Conservation (phyloP, 1,284 basidiomycete species). For the Ustilago lituana region DNA sequence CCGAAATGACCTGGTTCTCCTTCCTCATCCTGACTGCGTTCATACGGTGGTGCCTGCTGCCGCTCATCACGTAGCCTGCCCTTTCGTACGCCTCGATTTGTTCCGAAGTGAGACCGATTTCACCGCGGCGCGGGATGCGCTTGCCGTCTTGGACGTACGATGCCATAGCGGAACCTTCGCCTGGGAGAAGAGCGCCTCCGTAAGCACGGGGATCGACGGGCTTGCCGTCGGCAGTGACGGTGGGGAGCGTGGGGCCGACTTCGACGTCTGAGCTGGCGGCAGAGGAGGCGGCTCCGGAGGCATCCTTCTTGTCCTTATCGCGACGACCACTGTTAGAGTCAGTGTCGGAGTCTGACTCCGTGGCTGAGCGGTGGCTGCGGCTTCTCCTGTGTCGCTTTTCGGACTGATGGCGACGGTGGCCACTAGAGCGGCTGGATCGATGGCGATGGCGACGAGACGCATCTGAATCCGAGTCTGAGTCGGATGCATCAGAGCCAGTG, state of each 20-base stretch:
- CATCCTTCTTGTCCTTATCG: not conserved
- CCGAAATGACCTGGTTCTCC: conserved; percentile 94
- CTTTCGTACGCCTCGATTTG: conserved; percentile 87
- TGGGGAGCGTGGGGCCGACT: conserved; percentile 38
- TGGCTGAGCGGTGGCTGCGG: conserved; percentile 20
- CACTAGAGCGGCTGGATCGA: conserved; percentile 16
- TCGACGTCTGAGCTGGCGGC: conserved; percentile 19
- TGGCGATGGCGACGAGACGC: conserved; percentile 21
- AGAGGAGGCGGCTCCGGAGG: not conserved
- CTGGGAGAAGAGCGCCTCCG: conserved; percentile 85
- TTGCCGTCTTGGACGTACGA: conserved; percentile 87
- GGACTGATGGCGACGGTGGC: conserved; percentile 7
- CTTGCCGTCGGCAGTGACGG: conserved; percentile 22
- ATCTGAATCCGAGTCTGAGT: conserved; percentile 6
- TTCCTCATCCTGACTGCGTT: conserved; percentile 94
- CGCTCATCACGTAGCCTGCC: conserved; percentile 98
- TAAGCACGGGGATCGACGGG: conserved; percentile 67
- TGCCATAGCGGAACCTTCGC: conserved; percentile 96
- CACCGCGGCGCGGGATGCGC: conserved; percentile 96
- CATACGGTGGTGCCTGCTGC: conserved; percentile 84
- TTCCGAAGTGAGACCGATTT: conserved; percentile 88
- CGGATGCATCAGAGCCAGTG: conserved; percentile 4
- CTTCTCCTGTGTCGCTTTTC: conserved; percentile 17
- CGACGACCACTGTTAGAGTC: conserved; percentile 5
- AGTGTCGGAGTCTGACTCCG: conserved; percentile 7